phyloP scores from a whole-genome alignment of 1,284 basidiomycete species.

The Ganoderma lucidum region DNA sequence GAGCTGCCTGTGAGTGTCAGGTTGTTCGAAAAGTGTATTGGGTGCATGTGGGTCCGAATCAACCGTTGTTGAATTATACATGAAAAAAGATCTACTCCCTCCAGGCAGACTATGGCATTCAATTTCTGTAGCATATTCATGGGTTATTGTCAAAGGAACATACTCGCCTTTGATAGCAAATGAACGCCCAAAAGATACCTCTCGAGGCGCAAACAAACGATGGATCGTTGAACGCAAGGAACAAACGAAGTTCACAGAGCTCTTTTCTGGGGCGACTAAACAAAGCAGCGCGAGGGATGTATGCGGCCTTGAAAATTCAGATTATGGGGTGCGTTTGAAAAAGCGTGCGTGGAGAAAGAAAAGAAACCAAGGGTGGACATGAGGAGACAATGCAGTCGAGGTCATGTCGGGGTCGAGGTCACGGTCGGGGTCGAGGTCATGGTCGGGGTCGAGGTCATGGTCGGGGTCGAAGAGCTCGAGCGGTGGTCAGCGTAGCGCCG shows the following conservation, averaged over 20 bases:
- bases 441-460: neutral
- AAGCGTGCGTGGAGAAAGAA: neutral
- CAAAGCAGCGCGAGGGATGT: neutral
- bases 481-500: neutral
- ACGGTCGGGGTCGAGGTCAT: too few relatives aligned
- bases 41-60: neutral
- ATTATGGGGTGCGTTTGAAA: neutral
- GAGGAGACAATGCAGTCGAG: neutral
- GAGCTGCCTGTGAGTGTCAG: neutral
- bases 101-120: too few relatives aligned
- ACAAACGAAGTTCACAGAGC: neutral
- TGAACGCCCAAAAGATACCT: too few relatives aligned
- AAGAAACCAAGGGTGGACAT: neutral
- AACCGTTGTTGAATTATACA: neutral
- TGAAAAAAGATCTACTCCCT: neutral
- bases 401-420: too few relatives aligned
- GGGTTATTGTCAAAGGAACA: too few relatives aligned
- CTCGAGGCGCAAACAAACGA: neutral
- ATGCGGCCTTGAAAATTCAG: neutral
- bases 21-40: neutral
- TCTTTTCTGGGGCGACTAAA: neutral
- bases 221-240: neutral
- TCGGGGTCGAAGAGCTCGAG: neutral
- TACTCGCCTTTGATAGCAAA: neutral
- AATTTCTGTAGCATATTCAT: too few relatives aligned